A percentile compares a stretch with the other conserved stretches of the same genome.
Evolutionary conservation across 306 rosid species (phyloP).

Genomic region (Hippophae rhamnoides): DNA sequence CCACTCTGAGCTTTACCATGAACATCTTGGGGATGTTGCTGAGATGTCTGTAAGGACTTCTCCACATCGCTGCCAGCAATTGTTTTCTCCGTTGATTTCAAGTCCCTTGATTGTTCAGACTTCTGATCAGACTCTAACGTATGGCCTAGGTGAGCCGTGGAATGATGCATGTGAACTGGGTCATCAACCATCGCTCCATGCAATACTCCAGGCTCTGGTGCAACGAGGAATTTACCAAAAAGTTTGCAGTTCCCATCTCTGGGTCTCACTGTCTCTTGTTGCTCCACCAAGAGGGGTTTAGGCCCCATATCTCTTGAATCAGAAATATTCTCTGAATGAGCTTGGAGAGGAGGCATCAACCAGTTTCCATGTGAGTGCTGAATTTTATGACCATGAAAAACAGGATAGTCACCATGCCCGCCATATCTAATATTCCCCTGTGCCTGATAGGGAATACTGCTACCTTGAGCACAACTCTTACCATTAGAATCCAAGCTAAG

Average conservation of each 20-base stretch:
- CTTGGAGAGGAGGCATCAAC: conserved; percentile 61
- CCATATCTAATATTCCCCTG: conserved; percentile 34
- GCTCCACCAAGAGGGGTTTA: conserved; percentile 23
- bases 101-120: conserved; percentile 39
- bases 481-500: conserved; percentile 49
- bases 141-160: conserved; percentile 19
- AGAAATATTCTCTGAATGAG: conserved; percentile 38
- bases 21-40: conserved; percentile 39
- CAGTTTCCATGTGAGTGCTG: conserved; percentile 51
- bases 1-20: conserved; percentile 40
- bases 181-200: conserved; percentile 28
- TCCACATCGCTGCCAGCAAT: conserved; percentile 32
- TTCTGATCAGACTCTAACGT: conserved; percentile 35
- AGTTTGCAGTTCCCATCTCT: conserved; percentile 71
- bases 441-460: conserved; percentile 36
- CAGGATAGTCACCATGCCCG: conserved; percentile 41
- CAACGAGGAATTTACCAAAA: conserved; percentile 68
- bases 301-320: conserved; percentile 36
- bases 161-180: conserved; percentile 24
- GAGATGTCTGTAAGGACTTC: conserved; percentile 30
- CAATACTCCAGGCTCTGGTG: conserved; percentile 27
- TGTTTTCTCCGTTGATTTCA: conserved; percentile 31
- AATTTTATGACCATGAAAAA: conserved; percentile 44
- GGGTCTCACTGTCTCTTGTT: conserved; percentile 33
- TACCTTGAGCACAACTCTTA: conserved; percentile 42